Base-by-base conservation (phyloP, 192 early-diverging fungal species). In the Radiomyces spectabilis region DNA sequence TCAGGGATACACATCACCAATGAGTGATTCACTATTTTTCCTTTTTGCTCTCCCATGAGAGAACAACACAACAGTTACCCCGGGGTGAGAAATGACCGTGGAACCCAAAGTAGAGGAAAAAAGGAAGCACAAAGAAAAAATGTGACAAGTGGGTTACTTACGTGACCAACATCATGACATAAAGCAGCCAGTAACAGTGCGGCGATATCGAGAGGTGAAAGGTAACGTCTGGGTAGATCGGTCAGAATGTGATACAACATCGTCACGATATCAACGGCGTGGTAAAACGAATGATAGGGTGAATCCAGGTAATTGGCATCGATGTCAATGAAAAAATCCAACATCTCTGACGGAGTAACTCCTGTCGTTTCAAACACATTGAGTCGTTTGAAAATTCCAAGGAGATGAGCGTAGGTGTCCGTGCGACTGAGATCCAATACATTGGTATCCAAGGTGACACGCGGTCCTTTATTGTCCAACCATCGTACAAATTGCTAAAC, bases 281-380 rank as follows among this genome's bases (percentile, higher is more conserved):
- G 92, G 63, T 86, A 86, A 63, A 93, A 95, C 10, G 87, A 90
- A 66, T 95, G 92, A 53, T 95, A 95, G 2, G 86, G 87, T 40
- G 87, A 87, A 12, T 79, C 59, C 18, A 73, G 63, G 62, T 95
- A 95, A 21, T 82, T 84, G 27, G 65, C 45, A 42, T 86, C 82
- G 39, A 95, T 80, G 42, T 91, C 90, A 21, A 89, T 72, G 26
- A 86, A 75, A 59, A 95, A 93, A 45, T 89, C 85, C 13, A 95
- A 75, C 41, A 93, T 64, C 39, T 81, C 74, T 22, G 78, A 75
- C 15, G 71, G 68, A 5, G 79, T 57, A 31, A 80, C 72, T 52
- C 73, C 61, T 22, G 81, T 61, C 15, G 75, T 74, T 19, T 75
- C 62, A 18, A 84, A 59, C 4, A 93, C 57, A 41, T 77, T 81